Conservation (phyloP, 2,329 filamentous ascomycete genomes). For the Gliomastix tumulicola region DNA sequence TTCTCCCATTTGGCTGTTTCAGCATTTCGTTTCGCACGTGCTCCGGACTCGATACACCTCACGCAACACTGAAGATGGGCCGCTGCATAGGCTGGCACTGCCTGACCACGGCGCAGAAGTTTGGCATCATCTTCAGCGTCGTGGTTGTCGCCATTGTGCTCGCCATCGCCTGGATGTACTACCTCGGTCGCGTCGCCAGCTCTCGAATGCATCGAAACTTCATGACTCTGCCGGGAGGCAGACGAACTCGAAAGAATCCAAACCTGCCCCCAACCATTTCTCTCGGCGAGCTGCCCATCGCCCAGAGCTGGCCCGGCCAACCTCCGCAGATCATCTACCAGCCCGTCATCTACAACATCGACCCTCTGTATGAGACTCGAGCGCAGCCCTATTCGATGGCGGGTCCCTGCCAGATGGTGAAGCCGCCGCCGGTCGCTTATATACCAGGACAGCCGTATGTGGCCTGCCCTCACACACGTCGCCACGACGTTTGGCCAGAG, state of each 20-base stretch:
- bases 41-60: no score
- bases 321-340: slow-evolving; percentile 8
- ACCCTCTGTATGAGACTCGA: background rate
- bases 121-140: slow-evolving; percentile 30
- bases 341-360: slow-evolving; percentile 8
- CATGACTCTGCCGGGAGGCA: slow-evolving; percentile 6
- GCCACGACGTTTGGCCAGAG: no score
- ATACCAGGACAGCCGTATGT: no score
- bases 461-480: no score
- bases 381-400: slow-evolving; percentile 3
- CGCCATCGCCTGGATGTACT: slow-evolving; percentile 24
- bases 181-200: slow-evolving; percentile 14
- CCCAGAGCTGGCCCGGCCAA: slow-evolving; percentile 8
- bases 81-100: slow-evolving; percentile 30
- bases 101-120: slow-evolving; percentile 24
- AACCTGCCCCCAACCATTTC: slow-evolving; percentile 1
- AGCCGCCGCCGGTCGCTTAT: background rate
- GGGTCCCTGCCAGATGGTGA: background rate
- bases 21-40: no score
- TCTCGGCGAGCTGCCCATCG: slow-evolving; percentile 9
- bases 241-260: slow-evolving; percentile 4
- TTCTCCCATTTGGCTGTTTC: no score
- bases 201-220: slow-evolving; percentile 3
- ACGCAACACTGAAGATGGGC: no score
- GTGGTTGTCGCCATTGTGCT: slow-evolving; percentile 18